Conservation (phyloP, 2,329 filamentous ascomycete genomes). For the Paracorniculantispora psalliotae region DNA sequence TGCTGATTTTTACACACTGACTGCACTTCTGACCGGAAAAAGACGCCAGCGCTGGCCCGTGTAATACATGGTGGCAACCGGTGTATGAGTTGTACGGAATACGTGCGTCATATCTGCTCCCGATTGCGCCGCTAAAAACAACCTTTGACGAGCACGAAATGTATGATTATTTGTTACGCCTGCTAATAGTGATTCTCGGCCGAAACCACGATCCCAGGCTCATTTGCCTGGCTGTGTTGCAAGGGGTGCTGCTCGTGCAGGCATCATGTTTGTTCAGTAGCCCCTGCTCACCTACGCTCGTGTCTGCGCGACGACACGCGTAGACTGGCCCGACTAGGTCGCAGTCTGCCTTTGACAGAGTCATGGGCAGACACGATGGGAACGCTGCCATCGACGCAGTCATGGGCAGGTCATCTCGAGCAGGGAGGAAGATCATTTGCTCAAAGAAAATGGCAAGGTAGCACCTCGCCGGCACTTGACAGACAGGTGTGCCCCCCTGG, state of each 20-base stretch:
- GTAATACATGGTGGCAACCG: too few species aligned
- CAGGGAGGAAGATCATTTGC: background rate
- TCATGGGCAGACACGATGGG: background rate
- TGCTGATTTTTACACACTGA: background rate
- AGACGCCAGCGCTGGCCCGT: background rate
- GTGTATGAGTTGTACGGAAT: too few species aligned
- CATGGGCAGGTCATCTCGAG: background rate
- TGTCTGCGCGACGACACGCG: background rate
- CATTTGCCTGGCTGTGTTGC: background rate
- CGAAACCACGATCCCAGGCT: background rate
- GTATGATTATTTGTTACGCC: background rate
- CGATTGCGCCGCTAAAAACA: too few species aligned
- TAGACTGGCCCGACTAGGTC: background rate
- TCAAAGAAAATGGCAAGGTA: background rate
- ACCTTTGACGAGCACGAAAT: too few species aligned
- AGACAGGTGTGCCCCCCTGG: background rate
- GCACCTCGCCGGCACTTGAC: background rate
- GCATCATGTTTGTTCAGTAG: background rate
- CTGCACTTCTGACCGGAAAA: background rate
- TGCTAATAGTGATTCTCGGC: background rate
- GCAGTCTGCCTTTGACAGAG: background rate
- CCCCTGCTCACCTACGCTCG: background rate
- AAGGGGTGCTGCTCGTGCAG: background rate
- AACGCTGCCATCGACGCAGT: background rate
- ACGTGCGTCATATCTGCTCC: too few species aligned